These are phyloP conservation scores for Ochetophila trinervis DNA, from an alignment of 306 rosid species.

Conservation along the genomic window DNA sequence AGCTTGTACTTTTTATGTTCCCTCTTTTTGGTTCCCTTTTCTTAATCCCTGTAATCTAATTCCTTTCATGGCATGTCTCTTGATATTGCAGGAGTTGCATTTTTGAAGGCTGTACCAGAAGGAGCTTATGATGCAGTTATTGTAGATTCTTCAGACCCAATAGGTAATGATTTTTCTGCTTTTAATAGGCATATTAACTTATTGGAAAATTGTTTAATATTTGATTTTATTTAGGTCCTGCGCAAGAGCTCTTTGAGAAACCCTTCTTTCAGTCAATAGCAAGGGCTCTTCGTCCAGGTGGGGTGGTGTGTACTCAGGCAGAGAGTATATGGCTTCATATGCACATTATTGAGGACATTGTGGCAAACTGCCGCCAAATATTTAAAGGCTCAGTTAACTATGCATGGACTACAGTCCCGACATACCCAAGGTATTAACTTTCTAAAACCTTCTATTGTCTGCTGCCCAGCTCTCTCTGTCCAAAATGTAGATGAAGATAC, in stretches of 20 bases:
- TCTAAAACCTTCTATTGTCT: neutral
- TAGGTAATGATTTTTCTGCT: slow-evolving; percentile 44
- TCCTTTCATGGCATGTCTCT: slow-evolving; percentile 24
- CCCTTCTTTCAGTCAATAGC: slow-evolving; percentile 79
- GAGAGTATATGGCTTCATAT: slow-evolving; percentile 99
- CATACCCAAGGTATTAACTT: slow-evolving; percentile 76
- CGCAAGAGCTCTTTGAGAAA: slow-evolving; percentile 96
- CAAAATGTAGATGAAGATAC: no score
- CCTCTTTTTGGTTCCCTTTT: neutral
- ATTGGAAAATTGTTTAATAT: slow-evolving; percentile 3
- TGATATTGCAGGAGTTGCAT: slow-evolving; percentile 75
- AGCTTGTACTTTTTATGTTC: slow-evolving; percentile 11
- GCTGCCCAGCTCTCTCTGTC: neutral
- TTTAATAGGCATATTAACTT: neutral
- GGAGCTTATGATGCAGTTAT: slow-evolving; percentile 93
- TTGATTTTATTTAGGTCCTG: slow-evolving; percentile 64
- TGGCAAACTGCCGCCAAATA: slow-evolving; percentile 73
- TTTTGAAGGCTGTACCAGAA: slow-evolving; percentile 76
- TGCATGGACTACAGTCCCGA: slow-evolving; percentile 99
- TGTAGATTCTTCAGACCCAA: slow-evolving; percentile 97
- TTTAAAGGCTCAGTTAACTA: slow-evolving; percentile 96
- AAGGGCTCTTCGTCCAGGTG: slow-evolving; percentile 95
- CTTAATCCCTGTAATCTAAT: neutral
- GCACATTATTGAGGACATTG: slow-evolving; percentile 87
- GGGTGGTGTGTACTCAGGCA: slow-evolving; percentile 94